These are phyloP conservation scores for Epichloe aotearoae DNA, from an alignment of 2,329 filamentous ascomycete species.

Conservation along the genomic window DNA sequence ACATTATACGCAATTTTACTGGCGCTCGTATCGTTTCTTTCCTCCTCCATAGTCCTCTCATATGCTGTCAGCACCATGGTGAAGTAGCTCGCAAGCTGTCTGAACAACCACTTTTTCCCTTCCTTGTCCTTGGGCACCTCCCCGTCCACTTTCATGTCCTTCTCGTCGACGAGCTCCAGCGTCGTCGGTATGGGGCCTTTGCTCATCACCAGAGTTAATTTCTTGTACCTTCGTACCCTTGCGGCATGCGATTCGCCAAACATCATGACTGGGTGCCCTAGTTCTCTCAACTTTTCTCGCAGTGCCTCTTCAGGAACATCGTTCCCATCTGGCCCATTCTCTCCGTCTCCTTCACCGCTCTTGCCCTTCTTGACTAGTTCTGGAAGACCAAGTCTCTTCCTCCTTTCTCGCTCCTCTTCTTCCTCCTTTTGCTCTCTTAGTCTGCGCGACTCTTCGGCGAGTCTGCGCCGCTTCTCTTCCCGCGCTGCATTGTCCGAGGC, in stretches of 20 bases:
- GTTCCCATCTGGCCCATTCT: conserved; percentile 34
- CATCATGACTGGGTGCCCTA: conserved; percentile 60
- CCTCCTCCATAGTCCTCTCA: conserved; percentile 61
- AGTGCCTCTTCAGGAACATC: conserved; percentile 64
- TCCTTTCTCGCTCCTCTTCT: conserved; percentile 56
- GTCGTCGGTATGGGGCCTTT: conserved; percentile 79
- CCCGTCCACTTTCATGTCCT: conserved; percentile 71
- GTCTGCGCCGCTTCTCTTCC: conserved; percentile 66
- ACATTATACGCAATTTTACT: conserved; percentile 72
- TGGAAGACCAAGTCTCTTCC: conserved; percentile 69
- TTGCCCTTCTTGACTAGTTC: conserved; percentile 40
- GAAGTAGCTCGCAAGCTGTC: conserved; percentile 90
- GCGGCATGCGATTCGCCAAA: conserved; percentile 71
- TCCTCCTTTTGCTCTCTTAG: conserved; percentile 60
- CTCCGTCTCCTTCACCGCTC: conserved; percentile 27
- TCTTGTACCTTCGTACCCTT: conserved; percentile 57
- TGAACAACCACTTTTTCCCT: conserved; percentile 58
- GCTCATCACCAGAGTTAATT: conserved; percentile 47
- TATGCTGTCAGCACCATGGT: conserved; percentile 90
- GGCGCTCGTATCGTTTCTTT: conserved; percentile 51
- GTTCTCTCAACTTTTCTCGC: conserved; percentile 48
- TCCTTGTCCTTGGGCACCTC: conserved; percentile 49
- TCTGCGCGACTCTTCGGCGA: conserved; percentile 68
- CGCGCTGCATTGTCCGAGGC: conserved; percentile 53
- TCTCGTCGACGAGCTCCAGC: conserved; percentile 64